Evolutionary conservation across 768 basidiomycete species (phyloP).

Genomic region (Ramaria sp.): DNA sequence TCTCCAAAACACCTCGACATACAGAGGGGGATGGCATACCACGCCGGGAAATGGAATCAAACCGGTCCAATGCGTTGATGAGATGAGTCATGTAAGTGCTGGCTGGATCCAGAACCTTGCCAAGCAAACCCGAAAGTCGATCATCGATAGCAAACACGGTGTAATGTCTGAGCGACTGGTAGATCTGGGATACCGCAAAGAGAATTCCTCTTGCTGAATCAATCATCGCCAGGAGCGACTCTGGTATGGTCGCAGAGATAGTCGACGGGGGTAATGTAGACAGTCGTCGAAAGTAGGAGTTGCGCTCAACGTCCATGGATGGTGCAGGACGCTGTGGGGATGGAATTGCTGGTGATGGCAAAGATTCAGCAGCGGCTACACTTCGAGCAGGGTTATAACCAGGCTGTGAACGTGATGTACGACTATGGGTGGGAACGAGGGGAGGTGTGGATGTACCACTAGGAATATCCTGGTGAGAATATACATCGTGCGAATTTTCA

Average conservation of each 20-base stretch:
- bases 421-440: background rate
- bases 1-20: slow-evolving; percentile 71
- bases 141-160: slow-evolving; percentile 76
- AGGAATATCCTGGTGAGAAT: background rate
- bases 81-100: slow-evolving; percentile 71
- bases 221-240: slow-evolving; percentile 55
- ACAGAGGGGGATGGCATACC: slow-evolving; percentile 56
- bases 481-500: background rate
- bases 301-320: slow-evolving; percentile 68
- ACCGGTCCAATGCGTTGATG: slow-evolving; percentile 82
- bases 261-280: slow-evolving; percentile 60
- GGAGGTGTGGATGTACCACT: background rate
- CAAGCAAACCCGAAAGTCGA: slow-evolving; percentile 66
- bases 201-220: slow-evolving; percentile 89
- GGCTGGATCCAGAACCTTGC: slow-evolving; percentile 80
- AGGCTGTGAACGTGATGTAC: background rate
- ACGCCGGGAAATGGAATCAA: slow-evolving; percentile 71
- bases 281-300: slow-evolving; percentile 90
- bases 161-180: slow-evolving; percentile 83
- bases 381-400: background rate
- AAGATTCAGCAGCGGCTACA: background rate
- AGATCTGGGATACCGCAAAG: slow-evolving; percentile 85
- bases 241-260: slow-evolving; percentile 57
- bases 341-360: slow-evolving; percentile 27
- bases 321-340: slow-evolving; percentile 29